Percentiles rank a stretch among this genome's conserved stretches.
These are phyloP conservation scores for Emmonsiellopsis sp. DNA, from an alignment of 2,329 filamentous ascomycete species.

Conservation along the genomic window DNA sequence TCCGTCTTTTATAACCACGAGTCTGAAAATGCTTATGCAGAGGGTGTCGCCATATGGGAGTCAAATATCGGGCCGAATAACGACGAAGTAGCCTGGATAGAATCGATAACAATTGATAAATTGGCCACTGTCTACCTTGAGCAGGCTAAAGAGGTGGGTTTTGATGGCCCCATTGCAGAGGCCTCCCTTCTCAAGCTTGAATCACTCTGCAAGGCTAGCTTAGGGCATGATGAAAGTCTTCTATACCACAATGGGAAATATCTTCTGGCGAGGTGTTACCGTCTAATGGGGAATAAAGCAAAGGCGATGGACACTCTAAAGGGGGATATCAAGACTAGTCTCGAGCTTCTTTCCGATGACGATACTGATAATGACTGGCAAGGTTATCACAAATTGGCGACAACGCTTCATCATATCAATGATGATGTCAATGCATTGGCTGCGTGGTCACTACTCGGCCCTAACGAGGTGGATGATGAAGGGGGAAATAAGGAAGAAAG, in stretches of 20 bases:
- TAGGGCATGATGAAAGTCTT: neutral
- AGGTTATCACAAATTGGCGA: conserved; percentile 16
- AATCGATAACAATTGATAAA: conserved; percentile 3
- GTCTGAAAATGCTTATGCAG: conserved; percentile 3
- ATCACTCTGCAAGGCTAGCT: conserved; percentile 1
- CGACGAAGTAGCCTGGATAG: neutral
- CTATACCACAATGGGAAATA: conserved; percentile 3
- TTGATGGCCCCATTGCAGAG: conserved; percentile 3
- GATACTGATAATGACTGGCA: conserved; percentile 20
- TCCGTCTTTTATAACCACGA: conserved; percentile 5
- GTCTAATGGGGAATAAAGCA: conserved; percentile 11
- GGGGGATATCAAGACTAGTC: conserved; percentile 16
- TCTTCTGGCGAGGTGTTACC: conserved; percentile 9
- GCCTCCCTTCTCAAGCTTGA: conserved; percentile 7
- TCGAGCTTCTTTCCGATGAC: conserved; percentile 22
- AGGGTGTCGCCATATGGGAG: conserved; percentile 9
- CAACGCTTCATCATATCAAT: conserved; percentile 14
- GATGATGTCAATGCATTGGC: conserved; percentile 20
- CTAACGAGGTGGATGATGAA: conserved; percentile 4
- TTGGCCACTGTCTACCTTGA: conserved; percentile 9
- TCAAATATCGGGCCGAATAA: conserved; percentile 6
- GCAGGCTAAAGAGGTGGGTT: conserved; percentile 7
- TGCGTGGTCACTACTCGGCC: conserved; percentile 20
- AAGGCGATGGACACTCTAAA: conserved; percentile 15
- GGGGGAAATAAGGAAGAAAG: neutral